phyloP scores from a whole-genome alignment of 345 rosid genomes.

The Ceriops decandra region DNA sequence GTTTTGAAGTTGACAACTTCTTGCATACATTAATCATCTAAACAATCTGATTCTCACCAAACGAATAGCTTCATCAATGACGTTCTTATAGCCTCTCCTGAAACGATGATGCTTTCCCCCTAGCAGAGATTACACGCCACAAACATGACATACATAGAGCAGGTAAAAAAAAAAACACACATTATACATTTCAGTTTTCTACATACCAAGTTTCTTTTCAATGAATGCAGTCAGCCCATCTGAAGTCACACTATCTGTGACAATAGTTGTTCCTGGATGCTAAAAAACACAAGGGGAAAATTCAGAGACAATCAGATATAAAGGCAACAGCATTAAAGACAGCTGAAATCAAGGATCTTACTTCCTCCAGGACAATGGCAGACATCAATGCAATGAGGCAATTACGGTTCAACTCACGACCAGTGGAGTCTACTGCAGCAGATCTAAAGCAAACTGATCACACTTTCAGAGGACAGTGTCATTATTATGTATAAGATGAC shows the following conservation, averaged over 20 bases:
- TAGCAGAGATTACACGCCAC: constrained; percentile 26
- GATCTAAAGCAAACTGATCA: constrained; percentile 45
- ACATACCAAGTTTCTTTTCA: constrained; percentile 83
- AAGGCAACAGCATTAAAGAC: constrained; percentile 9
- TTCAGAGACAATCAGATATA: not conserved
- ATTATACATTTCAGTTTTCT: constrained; percentile 8
- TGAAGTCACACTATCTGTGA: constrained; percentile 98
- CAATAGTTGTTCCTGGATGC: constrained; percentile 97
- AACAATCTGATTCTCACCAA: constrained; percentile 47
- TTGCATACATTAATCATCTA: too few species aligned
- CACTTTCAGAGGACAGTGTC: not conserved
- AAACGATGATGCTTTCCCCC: constrained; percentile 96
- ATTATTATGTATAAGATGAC: not conserved
- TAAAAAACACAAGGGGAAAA: constrained; percentile 23
- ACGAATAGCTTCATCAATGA: constrained; percentile 90
- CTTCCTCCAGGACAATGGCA: constrained; percentile 94
- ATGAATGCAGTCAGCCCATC: constrained; percentile 84
- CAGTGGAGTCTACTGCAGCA: constrained; percentile 97
- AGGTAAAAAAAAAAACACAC: not conserved
- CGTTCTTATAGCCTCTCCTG: constrained; percentile 97
- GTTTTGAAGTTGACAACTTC: constrained; percentile 10
- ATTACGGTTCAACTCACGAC: constrained; percentile 86
- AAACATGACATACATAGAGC: constrained; percentile 8
- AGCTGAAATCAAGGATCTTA: constrained; percentile 33
- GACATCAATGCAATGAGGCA: constrained; percentile 86